Evolutionary conservation across 2,329 filamentous ascomycete species (phyloP).

Genomic region (Colletotrichum lindemuthianum): DNA sequence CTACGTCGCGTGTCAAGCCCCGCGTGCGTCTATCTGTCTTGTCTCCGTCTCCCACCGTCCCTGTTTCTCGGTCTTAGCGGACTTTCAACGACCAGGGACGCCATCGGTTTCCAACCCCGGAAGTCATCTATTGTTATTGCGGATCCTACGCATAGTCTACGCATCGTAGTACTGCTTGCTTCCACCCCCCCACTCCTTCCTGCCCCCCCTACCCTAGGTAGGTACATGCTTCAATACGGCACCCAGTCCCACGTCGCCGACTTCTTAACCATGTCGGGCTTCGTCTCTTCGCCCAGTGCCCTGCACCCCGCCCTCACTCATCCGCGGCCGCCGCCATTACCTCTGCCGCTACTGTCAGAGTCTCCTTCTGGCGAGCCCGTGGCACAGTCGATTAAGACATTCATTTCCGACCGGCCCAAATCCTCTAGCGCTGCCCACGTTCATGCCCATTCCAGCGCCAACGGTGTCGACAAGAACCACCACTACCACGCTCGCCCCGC

Average conservation of each 20-base stretch:
- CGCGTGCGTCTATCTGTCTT: background rate
- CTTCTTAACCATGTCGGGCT: slow-evolving; percentile 42
- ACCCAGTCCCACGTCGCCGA: slow-evolving; percentile 13
- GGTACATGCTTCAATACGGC: too few relatives aligned
- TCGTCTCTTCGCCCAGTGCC: slow-evolving; percentile 56
- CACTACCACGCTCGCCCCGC: slow-evolving; percentile 15
- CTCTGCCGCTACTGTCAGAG: slow-evolving; percentile 15
- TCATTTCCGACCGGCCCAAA: slow-evolving; percentile 39
- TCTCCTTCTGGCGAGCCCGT: too few relatives aligned
- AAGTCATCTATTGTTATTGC: slow-evolving; percentile 2
- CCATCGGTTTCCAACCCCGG: background rate
- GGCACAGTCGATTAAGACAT: slow-evolving; percentile 41
- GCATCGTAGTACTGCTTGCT: too few relatives aligned
- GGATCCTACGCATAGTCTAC: background rate
- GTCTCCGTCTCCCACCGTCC: background rate
- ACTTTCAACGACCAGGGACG: background rate
- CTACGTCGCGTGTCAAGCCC: background rate
- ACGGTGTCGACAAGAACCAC: too few relatives aligned
- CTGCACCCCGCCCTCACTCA: slow-evolving; percentile 62
- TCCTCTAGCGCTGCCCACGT: slow-evolving; percentile 38
- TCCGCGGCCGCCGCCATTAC: slow-evolving; percentile 38
- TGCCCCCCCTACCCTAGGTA: too few relatives aligned
- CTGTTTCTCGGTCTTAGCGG: background rate
- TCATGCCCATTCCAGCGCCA: too few relatives aligned
- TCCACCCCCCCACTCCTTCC: background rate